phyloP scores from a whole-genome alignment of 441 rosid species.

The Adansonia gregorii region DNA sequence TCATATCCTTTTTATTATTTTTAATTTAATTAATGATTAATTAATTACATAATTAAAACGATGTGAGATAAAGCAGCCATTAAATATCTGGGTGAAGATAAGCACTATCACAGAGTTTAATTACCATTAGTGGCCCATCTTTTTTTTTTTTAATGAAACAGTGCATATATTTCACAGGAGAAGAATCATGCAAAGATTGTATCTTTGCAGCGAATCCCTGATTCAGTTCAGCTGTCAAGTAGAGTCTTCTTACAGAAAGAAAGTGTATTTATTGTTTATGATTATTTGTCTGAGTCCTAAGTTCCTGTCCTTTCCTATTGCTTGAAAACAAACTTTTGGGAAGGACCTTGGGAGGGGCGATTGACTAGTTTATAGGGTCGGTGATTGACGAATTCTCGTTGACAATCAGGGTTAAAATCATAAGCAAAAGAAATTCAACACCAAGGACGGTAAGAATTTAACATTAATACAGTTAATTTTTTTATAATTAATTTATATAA shows the following conservation, averaged over 20 bases:
- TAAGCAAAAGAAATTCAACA: too few relatives aligned
- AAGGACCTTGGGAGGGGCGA: not conserved
- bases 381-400: not conserved
- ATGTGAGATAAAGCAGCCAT: conserved; percentile 39
- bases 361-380: not conserved
- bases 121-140: conserved; percentile 34
- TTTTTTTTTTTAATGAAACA: not conserved
- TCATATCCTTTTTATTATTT: too few relatives aligned
- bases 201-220: too few relatives aligned
- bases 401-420: not conserved
- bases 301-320: not conserved
- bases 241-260: too few relatives aligned
- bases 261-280: too few relatives aligned
- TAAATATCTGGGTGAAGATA: conserved; percentile 31
- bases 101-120: conserved; percentile 26
- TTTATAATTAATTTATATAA: too few relatives aligned
- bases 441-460: too few relatives aligned
- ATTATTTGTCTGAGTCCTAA: not conserved
- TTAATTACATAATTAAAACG: not conserved
- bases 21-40: not conserved
- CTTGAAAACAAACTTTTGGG: not conserved
- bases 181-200: too few relatives aligned
- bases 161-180: too few relatives aligned
- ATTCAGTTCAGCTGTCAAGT: not conserved
- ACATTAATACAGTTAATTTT: too few relatives aligned